A percentile compares a stretch with the other conserved stretches of the same genome.
Conservation (phyloP, 164 flowering plant species). For the Protea cynaroides region DNA sequence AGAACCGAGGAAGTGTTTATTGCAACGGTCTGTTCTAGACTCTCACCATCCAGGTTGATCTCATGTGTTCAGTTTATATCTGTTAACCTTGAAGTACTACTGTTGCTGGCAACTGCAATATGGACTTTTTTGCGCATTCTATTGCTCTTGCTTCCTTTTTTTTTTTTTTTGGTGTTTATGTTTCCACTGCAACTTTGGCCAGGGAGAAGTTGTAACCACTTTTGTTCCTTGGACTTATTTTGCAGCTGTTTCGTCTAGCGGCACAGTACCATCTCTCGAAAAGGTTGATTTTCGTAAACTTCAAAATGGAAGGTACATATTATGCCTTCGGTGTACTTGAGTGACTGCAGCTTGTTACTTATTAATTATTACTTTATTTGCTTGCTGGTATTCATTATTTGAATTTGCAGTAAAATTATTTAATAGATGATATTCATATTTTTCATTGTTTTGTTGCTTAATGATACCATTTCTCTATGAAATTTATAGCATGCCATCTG, state of each 20-base stretch:
- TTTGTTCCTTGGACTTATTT: no score
- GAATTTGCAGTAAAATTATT: not conserved
- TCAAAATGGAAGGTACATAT: slow-evolving; percentile 91
- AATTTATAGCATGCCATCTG: no score
- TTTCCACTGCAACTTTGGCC: not conserved
- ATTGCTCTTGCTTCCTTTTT: no score
- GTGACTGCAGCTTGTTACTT: no score
- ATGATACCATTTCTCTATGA: no score
- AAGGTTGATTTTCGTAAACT: slow-evolving; percentile 78
- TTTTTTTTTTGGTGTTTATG: not conserved
- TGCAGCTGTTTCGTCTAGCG: slow-evolving; percentile 60
- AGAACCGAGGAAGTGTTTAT: slow-evolving; percentile 53
- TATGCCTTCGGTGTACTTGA: not conserved
- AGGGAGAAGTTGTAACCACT: not conserved
- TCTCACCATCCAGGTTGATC: slow-evolving; percentile 47
- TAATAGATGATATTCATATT: not conserved
- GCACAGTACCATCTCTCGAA: slow-evolving; percentile 41
- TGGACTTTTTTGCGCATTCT: not conserved
- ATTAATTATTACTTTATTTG: no score
- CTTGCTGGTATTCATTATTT: not conserved
- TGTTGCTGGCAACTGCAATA: not conserved
- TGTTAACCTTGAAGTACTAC: not conserved
- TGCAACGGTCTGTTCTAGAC: slow-evolving; percentile 98
- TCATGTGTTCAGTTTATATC: slow-evolving; percentile 14
- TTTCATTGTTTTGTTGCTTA: not conserved